Conservation (phyloP, 108 stramenopile species). For the Stephanodiscus triporus region DNA sequence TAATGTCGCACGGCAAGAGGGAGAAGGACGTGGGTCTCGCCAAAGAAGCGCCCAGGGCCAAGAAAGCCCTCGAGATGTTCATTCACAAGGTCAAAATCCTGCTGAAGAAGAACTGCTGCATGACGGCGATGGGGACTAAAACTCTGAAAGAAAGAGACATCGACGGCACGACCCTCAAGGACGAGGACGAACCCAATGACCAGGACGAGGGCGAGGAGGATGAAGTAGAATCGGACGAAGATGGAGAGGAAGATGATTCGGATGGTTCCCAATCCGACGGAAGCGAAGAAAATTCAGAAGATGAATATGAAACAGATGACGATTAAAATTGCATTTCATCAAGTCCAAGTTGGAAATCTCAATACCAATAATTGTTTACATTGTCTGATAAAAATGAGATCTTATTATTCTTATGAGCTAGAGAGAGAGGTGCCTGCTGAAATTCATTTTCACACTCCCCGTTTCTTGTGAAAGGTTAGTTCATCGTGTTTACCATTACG, state of each 20-base stretch:
- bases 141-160: conserved; percentile 32
- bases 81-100: conserved; percentile 54
- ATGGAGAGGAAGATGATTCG: conserved; percentile 7
- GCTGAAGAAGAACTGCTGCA: conserved; percentile 51
- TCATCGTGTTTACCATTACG: no score
- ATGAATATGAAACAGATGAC: conserved; percentile 21
- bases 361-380: no score
- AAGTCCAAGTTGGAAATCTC: no score
- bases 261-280: conserved; percentile 5
- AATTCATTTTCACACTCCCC: no score
- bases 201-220: conserved; percentile 15
- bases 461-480: no score
- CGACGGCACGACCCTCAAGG: conserved; percentile 28
- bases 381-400: no score
- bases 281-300: conserved; percentile 8
- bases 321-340: neutral
- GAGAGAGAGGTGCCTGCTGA: no score
- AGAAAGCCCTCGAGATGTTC: conserved; percentile 52
- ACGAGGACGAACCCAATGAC: neutral
- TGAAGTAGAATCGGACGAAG: conserved; percentile 1
- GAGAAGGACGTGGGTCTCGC: conserved; percentile 49
- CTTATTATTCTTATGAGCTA: no score
- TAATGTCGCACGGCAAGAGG: conserved; percentile 52
- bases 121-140: conserved; percentile 50
- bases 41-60: conserved; percentile 54